Conservation (phyloP, 2,329 filamentous ascomycete genomes). For the Aspergillus chevalieri region DNA sequence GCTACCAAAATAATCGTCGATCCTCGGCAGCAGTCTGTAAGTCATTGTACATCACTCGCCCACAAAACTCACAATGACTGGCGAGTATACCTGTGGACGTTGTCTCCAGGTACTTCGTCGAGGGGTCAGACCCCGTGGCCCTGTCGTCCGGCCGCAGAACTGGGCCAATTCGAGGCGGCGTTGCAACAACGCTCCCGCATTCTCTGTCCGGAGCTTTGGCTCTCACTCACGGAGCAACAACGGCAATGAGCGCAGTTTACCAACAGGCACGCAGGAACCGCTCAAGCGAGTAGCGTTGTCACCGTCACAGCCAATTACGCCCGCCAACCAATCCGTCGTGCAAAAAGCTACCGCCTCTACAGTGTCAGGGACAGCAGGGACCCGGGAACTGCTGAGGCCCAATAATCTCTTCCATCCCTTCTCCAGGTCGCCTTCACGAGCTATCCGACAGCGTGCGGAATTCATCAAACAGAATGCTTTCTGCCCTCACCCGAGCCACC, state of each 20-base stretch:
- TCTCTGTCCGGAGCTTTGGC: conserved; percentile 23
- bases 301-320: conserved; percentile 2
- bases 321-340: conserved; percentile 12
- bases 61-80: conserved; percentile 27
- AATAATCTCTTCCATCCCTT: conserved; percentile 93
- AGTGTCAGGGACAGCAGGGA: conserved; percentile 15
- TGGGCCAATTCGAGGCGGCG: conserved; percentile 19
- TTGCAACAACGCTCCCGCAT: conserved; percentile 16
- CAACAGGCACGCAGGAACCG: conserved; percentile 13
- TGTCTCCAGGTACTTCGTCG: conserved; percentile 33
- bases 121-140: conserved; percentile 17
- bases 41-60: background rate
- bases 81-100: conserved; percentile 36
- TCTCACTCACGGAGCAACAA: conserved; percentile 14
- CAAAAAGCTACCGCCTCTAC: conserved; percentile 24
- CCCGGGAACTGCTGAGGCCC: conserved; percentile 50
- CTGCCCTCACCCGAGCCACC: conserved; percentile 86
- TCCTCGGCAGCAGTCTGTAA: background rate
- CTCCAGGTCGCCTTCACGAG: conserved; percentile 77
- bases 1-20: background rate
- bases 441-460: conserved; percentile 78
- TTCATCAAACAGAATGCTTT: conserved; percentile 91
- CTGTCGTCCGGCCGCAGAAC: conserved; percentile 17
- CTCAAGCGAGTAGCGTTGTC: conserved; percentile 9
- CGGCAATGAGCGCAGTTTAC: conserved; percentile 10